These are phyloP conservation scores for Halenospora varia DNA, from an alignment of 495 filamentous ascomycete genomes.

Conservation along the genomic window DNA sequence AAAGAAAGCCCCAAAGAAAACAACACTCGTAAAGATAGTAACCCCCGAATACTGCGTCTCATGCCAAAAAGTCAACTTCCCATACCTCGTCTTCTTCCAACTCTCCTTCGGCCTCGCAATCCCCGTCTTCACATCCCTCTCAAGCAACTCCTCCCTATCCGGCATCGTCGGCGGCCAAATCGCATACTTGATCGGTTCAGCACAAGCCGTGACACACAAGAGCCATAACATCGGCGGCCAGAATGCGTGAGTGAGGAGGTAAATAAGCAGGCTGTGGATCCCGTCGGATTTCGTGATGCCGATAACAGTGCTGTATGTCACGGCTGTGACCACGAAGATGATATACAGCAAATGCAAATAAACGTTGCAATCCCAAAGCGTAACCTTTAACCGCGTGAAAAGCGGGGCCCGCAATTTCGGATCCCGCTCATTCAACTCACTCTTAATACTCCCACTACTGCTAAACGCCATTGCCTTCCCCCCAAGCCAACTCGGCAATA, in stretches of 20 bases:
- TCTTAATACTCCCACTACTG: constrained; percentile 15
- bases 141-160: constrained; percentile 38
- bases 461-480: constrained; percentile 19
- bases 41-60: constrained; percentile 37
- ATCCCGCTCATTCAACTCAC: constrained; percentile 20
- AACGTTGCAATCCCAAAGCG: constrained; percentile 16
- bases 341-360: constrained; percentile 29
- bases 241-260: constrained; percentile 43
- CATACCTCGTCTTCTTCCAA: constrained; percentile 41
- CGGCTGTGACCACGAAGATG: constrained; percentile 36
- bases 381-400: constrained; percentile 12
- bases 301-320: constrained; percentile 27
- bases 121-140: constrained; percentile 40
- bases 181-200: constrained; percentile 37
- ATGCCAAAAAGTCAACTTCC: constrained; percentile 37
- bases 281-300: background rate
- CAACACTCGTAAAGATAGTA: constrained; percentile 33
- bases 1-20: constrained; percentile 40
- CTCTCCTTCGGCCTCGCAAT: constrained; percentile 38
- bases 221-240: constrained; percentile 42
- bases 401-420: constrained; percentile 10
- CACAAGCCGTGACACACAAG: constrained; percentile 31
- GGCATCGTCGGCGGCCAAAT: constrained; percentile 41
- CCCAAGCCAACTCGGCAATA: constrained; percentile 21
- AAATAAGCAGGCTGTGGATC: constrained; percentile 28